phyloP scores from a whole-genome alignment of 2,329 filamentous ascomycete species.

The Cercospora sesami region DNA sequence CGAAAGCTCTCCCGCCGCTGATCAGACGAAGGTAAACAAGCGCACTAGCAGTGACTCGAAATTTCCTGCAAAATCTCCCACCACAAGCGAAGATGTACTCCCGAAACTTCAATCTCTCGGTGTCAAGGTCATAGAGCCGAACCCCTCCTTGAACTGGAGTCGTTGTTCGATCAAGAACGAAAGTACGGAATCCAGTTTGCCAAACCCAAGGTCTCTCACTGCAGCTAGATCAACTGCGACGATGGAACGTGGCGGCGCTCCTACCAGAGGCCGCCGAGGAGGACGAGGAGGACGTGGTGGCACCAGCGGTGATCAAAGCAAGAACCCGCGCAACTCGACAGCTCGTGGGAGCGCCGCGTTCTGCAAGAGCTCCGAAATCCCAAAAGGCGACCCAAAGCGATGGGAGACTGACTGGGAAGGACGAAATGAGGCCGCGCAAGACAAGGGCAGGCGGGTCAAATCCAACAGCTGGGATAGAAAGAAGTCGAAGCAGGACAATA shows the following conservation, averaged over 20 bases:
- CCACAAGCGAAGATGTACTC: background rate
- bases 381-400: conserved; percentile 24
- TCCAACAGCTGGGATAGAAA: background rate
- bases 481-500: background rate
- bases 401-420: conserved; percentile 24
- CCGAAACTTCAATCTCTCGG: background rate
- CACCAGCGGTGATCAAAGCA: background rate
- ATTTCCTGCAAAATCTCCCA: background rate
- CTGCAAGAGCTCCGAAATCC: conserved; percentile 20
- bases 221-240: background rate
- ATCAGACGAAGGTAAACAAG: background rate
- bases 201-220: conserved; percentile 14
- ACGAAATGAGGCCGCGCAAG: background rate
- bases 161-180: background rate
- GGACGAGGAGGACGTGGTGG: background rate
- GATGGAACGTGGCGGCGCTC: background rate
- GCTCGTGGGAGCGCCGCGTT: conserved; percentile 18
- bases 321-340: background rate
- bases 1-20: background rate
- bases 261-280: conserved; percentile 1
- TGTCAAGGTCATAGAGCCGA: conserved; percentile 2
- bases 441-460: background rate
- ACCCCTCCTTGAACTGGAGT: background rate
- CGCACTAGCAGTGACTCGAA: background rate
- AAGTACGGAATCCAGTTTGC: conserved; percentile 11